Percentiles rank a stretch among this genome's conserved stretches.
These are phyloP conservation scores for Heterobasidion parviporum DNA, from an alignment of 1,284 basidiomycete genomes.

Conservation along the genomic window DNA sequence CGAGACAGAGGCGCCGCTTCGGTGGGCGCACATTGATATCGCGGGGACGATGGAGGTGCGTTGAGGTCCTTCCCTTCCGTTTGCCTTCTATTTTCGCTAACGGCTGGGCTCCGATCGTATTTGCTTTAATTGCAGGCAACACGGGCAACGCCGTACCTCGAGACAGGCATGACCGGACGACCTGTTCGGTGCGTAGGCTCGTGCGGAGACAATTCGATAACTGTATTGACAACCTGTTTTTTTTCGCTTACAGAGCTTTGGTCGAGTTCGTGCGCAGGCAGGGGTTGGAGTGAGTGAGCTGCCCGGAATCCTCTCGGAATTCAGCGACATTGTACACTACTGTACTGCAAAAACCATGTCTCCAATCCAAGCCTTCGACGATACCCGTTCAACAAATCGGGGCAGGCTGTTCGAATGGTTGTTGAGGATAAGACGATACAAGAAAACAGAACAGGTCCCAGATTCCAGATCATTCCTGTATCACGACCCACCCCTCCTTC, in stretches of 20 bases:
- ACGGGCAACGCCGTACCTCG: constrained; percentile 53
- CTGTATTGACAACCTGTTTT: not conserved
- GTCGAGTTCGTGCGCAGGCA: constrained; percentile 18
- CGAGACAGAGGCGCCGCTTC: constrained; percentile 35
- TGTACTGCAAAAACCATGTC: too few relatives aligned
- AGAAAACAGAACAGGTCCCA: not conserved
- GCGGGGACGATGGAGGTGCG: constrained; percentile 68
- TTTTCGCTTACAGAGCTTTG: constrained; percentile 14
- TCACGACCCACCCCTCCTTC: constrained; percentile 42
- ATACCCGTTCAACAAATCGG: not conserved
- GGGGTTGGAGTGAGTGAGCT: not conserved
- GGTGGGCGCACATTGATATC: constrained; percentile 84
- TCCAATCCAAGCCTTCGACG: too few relatives aligned
- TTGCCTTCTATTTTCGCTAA: not conserved
- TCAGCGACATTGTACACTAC: too few relatives aligned
- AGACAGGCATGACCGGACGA: constrained; percentile 75
- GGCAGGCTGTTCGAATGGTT: not conserved
- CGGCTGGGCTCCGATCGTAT: not conserved
- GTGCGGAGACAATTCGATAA: not conserved
- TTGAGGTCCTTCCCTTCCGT: not conserved
- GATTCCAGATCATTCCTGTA: constrained; percentile 42
- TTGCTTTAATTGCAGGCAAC: constrained; percentile 23
- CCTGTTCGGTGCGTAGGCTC: constrained; percentile 52
- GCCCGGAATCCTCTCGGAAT: too few relatives aligned
- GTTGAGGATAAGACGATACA: not conserved